Conservation (phyloP, 108 stramenopile species). For the Nannochloropsis granulata region DNA sequence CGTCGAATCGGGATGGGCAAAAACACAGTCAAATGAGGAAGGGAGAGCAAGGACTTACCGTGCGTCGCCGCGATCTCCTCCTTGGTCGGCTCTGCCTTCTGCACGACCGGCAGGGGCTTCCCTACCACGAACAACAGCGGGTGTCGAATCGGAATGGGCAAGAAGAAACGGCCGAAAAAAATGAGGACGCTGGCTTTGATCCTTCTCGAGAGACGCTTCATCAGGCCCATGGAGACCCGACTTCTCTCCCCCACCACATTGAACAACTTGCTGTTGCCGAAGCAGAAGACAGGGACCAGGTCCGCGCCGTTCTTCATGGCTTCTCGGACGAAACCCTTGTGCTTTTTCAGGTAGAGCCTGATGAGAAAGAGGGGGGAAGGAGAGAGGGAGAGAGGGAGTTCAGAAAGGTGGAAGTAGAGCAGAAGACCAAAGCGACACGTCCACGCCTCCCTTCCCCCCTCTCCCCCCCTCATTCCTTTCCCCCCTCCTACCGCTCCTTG, state of each 20-base stretch:
- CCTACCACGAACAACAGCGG: conserved; percentile 22
- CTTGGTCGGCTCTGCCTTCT: conserved; percentile 26
- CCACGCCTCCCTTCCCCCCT: neutral
- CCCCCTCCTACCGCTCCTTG: conserved; percentile 2
- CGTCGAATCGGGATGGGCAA: too few species aligned
- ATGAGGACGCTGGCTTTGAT: conserved; percentile 2
- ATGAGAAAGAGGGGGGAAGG: neutral
- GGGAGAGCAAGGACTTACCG: neutral
- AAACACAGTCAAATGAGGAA: too few species aligned
- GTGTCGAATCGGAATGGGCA: conserved; percentile 12
- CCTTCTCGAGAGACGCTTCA: neutral
- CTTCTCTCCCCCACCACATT: conserved; percentile 22
- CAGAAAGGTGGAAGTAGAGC: neutral
- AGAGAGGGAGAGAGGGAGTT: neutral
- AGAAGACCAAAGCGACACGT: neutral
- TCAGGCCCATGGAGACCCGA: neutral
- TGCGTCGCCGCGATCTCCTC: conserved; percentile 17
- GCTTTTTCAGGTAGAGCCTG: conserved; percentile 19
- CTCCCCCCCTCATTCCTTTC: neutral
- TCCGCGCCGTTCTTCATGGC: conserved; percentile 18
- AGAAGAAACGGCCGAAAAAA: conserved; percentile 17
- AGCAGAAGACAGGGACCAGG: conserved; percentile 28
- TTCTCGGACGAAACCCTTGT: conserved; percentile 21
- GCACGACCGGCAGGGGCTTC: conserved; percentile 25
- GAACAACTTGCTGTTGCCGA: conserved; percentile 31